A percentile compares a stretch with the other conserved stretches of the same genome.
These are phyloP conservation scores for Mycena metata DNA, from an alignment of 768 basidiomycete genomes.

Conservation along the genomic window DNA sequence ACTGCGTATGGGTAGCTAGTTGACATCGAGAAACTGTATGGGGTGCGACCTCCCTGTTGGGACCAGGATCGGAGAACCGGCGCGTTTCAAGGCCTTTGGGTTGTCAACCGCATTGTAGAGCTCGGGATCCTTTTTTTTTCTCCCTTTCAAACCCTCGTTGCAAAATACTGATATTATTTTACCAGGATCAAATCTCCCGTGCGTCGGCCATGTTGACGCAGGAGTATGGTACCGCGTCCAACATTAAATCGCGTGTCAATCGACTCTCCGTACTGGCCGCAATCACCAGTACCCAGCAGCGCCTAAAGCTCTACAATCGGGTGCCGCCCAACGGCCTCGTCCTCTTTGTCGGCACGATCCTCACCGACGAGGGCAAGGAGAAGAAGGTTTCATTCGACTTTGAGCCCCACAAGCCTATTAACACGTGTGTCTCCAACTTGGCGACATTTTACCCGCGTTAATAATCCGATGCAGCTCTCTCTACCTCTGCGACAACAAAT, in stretches of 20 bases:
- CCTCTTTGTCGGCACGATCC: conserved; percentile 96
- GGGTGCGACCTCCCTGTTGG: too few species aligned
- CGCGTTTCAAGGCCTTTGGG: too few species aligned
- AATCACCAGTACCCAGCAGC: conserved; percentile 97
- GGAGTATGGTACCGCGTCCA: conserved; percentile 98
- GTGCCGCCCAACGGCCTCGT: conserved; percentile 98
- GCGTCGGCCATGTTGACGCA: conserved; percentile 97
- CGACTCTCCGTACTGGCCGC: conserved; percentile 97
- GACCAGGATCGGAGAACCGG: too few species aligned
- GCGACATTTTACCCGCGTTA: conserved; percentile 6
- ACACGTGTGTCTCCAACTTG: conserved; percentile 78
- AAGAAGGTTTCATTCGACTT: conserved; percentile 99
- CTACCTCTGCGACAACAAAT: conserved; percentile 99
- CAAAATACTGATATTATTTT: conserved; percentile 31
- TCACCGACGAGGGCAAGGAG: conserved; percentile 99
- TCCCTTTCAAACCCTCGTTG: conserved; percentile 1
- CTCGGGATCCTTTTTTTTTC: not conserved
- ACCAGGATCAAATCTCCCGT: conserved; percentile 92
- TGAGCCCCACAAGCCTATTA: conserved; percentile 98
- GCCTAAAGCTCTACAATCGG: conserved; percentile 95
- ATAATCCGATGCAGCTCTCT: conserved; percentile 73
- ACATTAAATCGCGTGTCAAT: conserved; percentile 99
- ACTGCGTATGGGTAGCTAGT: too few species aligned
- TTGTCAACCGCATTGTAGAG: too few species aligned
- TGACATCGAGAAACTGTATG: too few species aligned